These are phyloP conservation scores for Quercus wislizeni DNA, from an alignment of 306 rosid species.

Conservation along the genomic window DNA sequence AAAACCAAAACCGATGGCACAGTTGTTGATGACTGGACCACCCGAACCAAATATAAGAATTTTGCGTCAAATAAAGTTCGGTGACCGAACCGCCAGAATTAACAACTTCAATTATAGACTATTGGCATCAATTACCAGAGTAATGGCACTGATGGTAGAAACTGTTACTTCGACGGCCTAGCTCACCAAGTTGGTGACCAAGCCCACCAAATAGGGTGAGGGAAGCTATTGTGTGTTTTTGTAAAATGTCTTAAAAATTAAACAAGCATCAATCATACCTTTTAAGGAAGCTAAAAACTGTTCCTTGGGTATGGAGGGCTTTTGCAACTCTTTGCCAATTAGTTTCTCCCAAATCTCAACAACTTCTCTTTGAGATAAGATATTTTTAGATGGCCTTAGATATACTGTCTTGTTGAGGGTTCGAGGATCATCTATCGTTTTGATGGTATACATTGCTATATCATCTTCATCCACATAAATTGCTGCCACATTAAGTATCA, in stretches of 20 bases:
- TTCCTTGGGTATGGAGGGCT: conserved; percentile 45
- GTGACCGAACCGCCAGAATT: no score
- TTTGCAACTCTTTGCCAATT: conserved; percentile 44
- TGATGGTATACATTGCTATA: conserved; percentile 64
- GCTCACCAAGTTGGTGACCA: no score
- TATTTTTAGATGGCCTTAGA: conserved; percentile 61
- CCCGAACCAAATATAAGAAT: no score
- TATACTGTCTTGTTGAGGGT: conserved; percentile 65
- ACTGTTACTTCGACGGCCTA: no score
- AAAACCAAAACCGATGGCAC: no score
- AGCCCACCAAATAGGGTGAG: no score
- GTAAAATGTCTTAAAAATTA: not conserved
- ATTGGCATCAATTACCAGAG: no score
- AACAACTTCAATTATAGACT: no score
- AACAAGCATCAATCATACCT: conserved; percentile 26
- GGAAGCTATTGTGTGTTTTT: no score
- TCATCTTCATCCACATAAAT: conserved; percentile 77
- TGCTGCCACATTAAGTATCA: conserved; percentile 25
- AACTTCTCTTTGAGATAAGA: conserved; percentile 59
- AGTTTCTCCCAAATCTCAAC: conserved; percentile 61
- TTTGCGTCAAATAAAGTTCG: no score
- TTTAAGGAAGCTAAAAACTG: conserved; percentile 42
- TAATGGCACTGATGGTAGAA: no score
- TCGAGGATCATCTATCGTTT: conserved; percentile 57
- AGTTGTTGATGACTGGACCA: fast-evolving